Evolutionary conservation across 2,329 filamentous ascomycete genomes (phyloP), one percentile per base, ranked within the genome.

Genomic region (Didymella sp.): DNA sequence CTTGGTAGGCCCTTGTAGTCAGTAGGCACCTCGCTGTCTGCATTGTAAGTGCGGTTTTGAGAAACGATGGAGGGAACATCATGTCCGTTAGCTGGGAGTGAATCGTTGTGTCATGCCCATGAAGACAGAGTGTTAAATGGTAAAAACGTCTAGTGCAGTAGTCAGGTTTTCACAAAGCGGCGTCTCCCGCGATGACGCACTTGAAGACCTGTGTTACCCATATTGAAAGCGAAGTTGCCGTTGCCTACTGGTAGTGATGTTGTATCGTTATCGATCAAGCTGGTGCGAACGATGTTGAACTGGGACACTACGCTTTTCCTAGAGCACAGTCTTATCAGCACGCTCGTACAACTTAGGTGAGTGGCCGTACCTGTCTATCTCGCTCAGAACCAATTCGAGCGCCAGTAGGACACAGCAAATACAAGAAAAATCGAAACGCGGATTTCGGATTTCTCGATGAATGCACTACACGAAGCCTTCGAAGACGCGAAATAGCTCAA

Each of bases 161-260:
- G 2, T 33, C 11, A 35, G 31, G 9, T 24, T 21, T 17, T 6
- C 21, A 21, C 12, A 1, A 9, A 12, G 15, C n/a, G 28, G 21
- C 19, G n/a, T 17, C 21, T 17, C 33, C 9, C 25, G 15, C 17
- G 21, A 12, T 22, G n/a, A 31, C 51, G 6, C 51, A 63, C 66
- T 59, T 80, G 79, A n/a, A 81, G 67, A 0, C 79, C 79, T 0
- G 79, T 80, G 12, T 80, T 74, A 60, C 80, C 78, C 5, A 76
- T 75, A 30, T 79, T 79, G 53, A 79, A 80, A 2, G 78, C 79
- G 52, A 81, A 80, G 33, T 80, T 73, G 1, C 79, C 79, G 59
- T 81, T 81, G 4, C 78, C 79, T 5, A 81, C 76, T 62, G 80
- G 79, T 17, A 85, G 71, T 0, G 83, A 83, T 2, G 83, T 85